Conservation (phyloP, 1,284 basidiomycete species). For the Ganoderma meredithae region DNA sequence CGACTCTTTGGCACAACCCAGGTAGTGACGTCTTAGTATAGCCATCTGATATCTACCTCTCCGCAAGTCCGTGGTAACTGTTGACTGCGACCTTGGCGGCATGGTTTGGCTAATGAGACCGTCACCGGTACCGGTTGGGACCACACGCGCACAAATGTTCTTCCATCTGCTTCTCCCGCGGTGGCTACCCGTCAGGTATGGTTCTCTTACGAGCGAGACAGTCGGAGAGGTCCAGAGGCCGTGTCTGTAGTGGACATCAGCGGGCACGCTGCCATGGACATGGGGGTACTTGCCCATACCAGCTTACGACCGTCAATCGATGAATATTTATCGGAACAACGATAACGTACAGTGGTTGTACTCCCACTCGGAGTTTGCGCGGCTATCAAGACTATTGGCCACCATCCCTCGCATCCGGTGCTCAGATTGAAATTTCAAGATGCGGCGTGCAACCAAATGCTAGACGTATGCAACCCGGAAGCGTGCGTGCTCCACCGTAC, state of each 20-base stretch:
- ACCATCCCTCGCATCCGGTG: not conserved
- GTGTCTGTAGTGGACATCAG: not conserved
- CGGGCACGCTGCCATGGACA: not conserved
- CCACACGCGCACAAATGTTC: not conserved
- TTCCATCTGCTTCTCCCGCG: not conserved
- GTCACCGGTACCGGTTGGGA: not conserved
- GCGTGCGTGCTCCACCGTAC: not conserved
- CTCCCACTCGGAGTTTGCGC: no score
- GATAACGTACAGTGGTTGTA: not conserved
- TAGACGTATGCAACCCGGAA: not conserved
- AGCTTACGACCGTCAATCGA: not conserved
- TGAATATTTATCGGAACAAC: not conserved
- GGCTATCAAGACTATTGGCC: not conserved
- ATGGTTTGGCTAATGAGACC: not conserved
- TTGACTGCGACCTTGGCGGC: not conserved
- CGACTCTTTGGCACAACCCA: not conserved
- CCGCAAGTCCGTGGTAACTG: not conserved
- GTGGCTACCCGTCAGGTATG: not conserved
- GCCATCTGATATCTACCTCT: not conserved
- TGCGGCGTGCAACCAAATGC: not conserved
- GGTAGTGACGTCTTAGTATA: not conserved
- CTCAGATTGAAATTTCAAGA: not conserved
- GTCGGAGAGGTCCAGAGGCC: not conserved
- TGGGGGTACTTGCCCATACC: not conserved
- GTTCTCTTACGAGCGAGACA: not conserved